A percentile compares a stretch with the other conserved stretches of the same genome.
These are phyloP conservation scores for Phytophthora tubulina DNA, from an alignment of 352 stramenopile genomes.

Conservation along the genomic window DNA sequence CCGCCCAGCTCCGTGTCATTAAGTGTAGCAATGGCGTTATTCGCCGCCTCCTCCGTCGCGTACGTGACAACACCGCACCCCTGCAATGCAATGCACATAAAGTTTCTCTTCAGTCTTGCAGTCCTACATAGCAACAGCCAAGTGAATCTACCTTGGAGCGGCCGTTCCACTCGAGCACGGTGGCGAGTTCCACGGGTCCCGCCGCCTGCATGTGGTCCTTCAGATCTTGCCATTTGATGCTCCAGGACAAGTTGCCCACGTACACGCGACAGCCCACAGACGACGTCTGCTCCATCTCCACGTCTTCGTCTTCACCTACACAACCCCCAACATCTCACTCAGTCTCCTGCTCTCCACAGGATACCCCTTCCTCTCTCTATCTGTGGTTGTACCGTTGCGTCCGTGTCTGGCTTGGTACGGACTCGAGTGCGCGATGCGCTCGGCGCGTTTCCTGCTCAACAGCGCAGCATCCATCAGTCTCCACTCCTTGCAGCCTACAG, in stretches of 20 bases:
- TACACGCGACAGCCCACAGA: conserved; percentile 66
- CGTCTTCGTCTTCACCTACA: conserved; percentile 34
- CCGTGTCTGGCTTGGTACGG: conserved; percentile 55
- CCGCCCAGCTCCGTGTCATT: conserved; percentile 94
- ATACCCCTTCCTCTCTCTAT: neutral
- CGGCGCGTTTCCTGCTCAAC: conserved; percentile 64
- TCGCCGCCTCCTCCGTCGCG: conserved; percentile 77
- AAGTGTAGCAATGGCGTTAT: conserved; percentile 86
- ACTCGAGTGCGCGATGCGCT: conserved; percentile 63
- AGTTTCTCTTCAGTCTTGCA: conserved; percentile 8
- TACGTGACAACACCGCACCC: conserved; percentile 97
- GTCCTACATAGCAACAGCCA: neutral
- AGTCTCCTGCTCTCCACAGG: neutral
- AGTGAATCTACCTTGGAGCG: conserved; percentile 71
- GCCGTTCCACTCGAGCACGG: conserved; percentile 70
- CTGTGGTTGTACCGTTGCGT: conserved; percentile 32
- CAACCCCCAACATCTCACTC: conserved; percentile 10
- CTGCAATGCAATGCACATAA: conserved; percentile 51
- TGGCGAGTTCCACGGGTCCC: conserved; percentile 72
- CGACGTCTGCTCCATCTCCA: conserved; percentile 40
- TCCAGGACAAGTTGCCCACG: conserved; percentile 90
- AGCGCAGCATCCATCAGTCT: conserved; percentile 32
- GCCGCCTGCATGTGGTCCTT: conserved; percentile 86
- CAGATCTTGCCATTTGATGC: conserved; percentile 82
- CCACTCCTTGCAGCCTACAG: conserved; percentile 13